phyloP scores from a whole-genome alignment of 1,139 yeast genomes.

The Yamadazyma kanchanaburiensis region DNA sequence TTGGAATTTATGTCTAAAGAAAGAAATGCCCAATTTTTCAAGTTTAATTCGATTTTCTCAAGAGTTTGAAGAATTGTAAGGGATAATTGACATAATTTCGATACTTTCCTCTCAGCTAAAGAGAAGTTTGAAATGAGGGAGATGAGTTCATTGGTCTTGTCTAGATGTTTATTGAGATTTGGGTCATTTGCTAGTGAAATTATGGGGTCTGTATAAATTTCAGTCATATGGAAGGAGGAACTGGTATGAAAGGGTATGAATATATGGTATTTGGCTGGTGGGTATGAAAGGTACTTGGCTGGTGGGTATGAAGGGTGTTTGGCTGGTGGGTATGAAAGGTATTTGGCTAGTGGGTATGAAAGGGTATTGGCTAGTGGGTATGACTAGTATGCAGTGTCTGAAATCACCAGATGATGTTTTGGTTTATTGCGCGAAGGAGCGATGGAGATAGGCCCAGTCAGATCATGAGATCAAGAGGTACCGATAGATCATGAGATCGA shows the following conservation, averaged over 20 bases:
- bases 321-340: too few relatives aligned
- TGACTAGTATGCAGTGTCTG: too few relatives aligned
- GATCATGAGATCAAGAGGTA: too few relatives aligned
- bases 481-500: too few relatives aligned
- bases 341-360: too few relatives aligned
- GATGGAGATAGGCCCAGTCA: too few relatives aligned
- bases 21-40: constrained; percentile 55
- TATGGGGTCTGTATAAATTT: constrained; percentile 45
- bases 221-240: constrained; percentile 5
- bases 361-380: too few relatives aligned
- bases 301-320: too few relatives aligned
- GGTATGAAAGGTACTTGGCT: too few relatives aligned
- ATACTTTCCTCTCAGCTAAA: constrained; percentile 43
- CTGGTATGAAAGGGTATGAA: constrained; percentile 1
- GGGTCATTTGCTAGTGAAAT: constrained; percentile 48
- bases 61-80: constrained; percentile 46
- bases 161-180: constrained; percentile 41
- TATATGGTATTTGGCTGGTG: too few relatives aligned
- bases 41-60: constrained; percentile 45
- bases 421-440: too few relatives aligned
- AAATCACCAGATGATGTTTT: too few relatives aligned
- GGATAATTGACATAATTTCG: constrained; percentile 48
- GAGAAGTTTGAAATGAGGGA: constrained; percentile 42
- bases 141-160: constrained; percentile 39
- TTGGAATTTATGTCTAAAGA: constrained; percentile 51